Percentiles rank a stretch among this genome's conserved stretches.
These are phyloP conservation scores for Daldinia eschscholtzii DNA, from an alignment of 2,329 filamentous ascomycete genomes.

Conservation along the genomic window DNA sequence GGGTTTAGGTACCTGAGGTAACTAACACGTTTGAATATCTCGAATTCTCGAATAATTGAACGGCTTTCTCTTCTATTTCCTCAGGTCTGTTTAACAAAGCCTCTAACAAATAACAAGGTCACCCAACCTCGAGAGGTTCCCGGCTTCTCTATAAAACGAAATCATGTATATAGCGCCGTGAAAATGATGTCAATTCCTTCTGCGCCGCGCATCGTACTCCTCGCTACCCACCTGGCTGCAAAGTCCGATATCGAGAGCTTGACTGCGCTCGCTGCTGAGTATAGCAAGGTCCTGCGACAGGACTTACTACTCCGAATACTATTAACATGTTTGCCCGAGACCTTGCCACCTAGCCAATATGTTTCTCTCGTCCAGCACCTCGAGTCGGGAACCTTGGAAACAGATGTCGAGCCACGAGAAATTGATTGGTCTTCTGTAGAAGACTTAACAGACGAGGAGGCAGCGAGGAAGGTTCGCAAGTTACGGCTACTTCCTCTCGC, in stretches of 20 bases:
- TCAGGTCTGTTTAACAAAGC: not conserved
- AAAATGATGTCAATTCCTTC: slow-evolving; percentile 64
- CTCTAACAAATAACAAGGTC: slow-evolving; percentile 5
- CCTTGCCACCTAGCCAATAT: slow-evolving; percentile 72
- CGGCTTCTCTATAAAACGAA: slow-evolving; percentile 1
- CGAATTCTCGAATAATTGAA: slow-evolving; percentile 2
- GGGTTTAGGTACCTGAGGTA: slow-evolving; percentile 1
- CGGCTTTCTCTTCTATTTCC: slow-evolving; percentile 2
- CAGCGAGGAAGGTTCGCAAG: slow-evolving; percentile 72
- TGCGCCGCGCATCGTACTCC: slow-evolving; percentile 76
- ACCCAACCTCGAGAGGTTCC: not conserved
- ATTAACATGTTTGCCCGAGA: slow-evolving; percentile 82
- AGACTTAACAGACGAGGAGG: slow-evolving; percentile 71
- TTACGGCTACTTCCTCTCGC: slow-evolving; percentile 72
- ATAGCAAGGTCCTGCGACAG: slow-evolving; percentile 69
- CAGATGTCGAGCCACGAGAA: slow-evolving; percentile 55
- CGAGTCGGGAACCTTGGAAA: slow-evolving; percentile 60
- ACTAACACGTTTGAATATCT: slow-evolving; percentile 11
- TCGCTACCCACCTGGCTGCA: slow-evolving; percentile 77
- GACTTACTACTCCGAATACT: slow-evolving; percentile 79
- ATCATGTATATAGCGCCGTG: slow-evolving; percentile 27
- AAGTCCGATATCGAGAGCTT: slow-evolving; percentile 74
- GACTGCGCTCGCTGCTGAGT: slow-evolving; percentile 67
- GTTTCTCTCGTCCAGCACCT: slow-evolving; percentile 71
- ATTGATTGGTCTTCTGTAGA: slow-evolving; percentile 70